Percentiles rank a stretch among this genome's conserved stretches.
Conservation (phyloP, 306 rosid species). For the Dicorynia guianensis region DNA sequence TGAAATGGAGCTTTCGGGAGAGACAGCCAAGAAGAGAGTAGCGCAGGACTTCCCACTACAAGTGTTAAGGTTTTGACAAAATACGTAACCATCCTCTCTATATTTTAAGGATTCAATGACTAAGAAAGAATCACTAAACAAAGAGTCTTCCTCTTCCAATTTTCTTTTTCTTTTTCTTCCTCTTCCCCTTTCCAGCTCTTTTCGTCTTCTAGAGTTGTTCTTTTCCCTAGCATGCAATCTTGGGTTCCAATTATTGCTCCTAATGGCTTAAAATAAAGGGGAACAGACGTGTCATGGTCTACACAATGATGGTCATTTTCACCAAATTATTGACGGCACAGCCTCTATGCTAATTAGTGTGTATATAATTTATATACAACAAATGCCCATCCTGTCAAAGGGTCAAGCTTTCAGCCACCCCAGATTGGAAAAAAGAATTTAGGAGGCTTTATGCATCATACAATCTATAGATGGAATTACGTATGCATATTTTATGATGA, state of each 20-base stretch:
- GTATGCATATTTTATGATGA: no score
- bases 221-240: constrained; percentile 49
- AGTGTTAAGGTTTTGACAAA: constrained; percentile 42
- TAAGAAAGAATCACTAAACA: constrained; percentile 45
- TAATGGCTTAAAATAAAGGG: constrained; percentile 24
- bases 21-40: constrained; percentile 31
- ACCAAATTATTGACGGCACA: constrained; percentile 52
- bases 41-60: constrained; percentile 42
- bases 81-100: constrained; percentile 45
- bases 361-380: constrained; percentile 7
- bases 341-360: neutral
- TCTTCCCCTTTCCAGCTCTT: constrained; percentile 42
- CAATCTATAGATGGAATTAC: constrained; percentile 23
- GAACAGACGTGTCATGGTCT: constrained; percentile 42
- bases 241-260: constrained; percentile 54
- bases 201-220: constrained; percentile 48
- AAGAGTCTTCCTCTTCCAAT: neutral
- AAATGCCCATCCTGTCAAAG: constrained; percentile 24
- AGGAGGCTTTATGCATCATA: neutral
- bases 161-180: constrained; percentile 33
- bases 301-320: constrained; percentile 57
- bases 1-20: constrained; percentile 67
- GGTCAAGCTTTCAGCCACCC: constrained; percentile 42
- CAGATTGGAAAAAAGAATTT: neutral
- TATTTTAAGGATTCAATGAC: constrained; percentile 50